A percentile compares a stretch with the other conserved stretches of the same genome.
Conservation (phyloP, 2,329 filamentous ascomycete genomes). For the Calonectria ilicicola region DNA sequence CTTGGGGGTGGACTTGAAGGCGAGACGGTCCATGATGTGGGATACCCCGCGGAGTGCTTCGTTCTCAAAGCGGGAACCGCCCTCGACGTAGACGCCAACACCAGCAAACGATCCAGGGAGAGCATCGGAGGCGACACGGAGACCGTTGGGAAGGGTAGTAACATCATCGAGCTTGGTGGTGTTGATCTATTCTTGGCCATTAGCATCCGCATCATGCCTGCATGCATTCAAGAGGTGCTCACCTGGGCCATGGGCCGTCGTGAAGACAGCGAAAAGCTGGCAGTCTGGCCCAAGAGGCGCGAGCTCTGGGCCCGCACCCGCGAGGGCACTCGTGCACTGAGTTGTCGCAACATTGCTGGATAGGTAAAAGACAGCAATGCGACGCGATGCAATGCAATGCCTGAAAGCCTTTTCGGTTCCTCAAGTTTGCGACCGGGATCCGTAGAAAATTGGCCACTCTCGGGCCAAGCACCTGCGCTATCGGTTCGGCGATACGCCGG, state of each 20-base stretch:
- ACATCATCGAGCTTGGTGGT: conserved; percentile 84
- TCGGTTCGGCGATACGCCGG: conserved; percentile 45
- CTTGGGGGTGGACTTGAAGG: conserved; percentile 87
- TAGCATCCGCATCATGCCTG: background rate
- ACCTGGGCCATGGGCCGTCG: conserved; percentile 47
- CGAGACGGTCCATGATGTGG: conserved; percentile 94
- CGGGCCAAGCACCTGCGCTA: conserved; percentile 25
- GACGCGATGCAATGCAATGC: conserved; percentile 23
- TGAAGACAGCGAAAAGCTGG: conserved; percentile 34
- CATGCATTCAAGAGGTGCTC: background rate
- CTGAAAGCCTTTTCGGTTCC: background rate
- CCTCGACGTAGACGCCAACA: conserved; percentile 95
- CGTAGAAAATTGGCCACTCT: conserved; percentile 40
- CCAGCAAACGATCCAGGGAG: conserved; percentile 95
- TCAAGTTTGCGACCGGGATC: conserved; percentile 39
- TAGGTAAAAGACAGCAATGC: conserved; percentile 22
- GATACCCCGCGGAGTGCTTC: conserved; percentile 87
- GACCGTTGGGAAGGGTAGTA: conserved; percentile 89
- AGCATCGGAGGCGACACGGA: conserved; percentile 94
- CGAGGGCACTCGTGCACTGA: conserved; percentile 47
- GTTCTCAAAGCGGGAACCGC: conserved; percentile 94
- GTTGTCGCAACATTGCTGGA: conserved; percentile 50
- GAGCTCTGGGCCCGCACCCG: conserved; percentile 41
- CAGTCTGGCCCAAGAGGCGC: conserved; percentile 37
- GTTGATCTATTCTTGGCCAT: conserved; percentile 69